Base-by-base conservation (phyloP, 768 basidiomycete genomes). In the Calocera viscosa region DNA sequence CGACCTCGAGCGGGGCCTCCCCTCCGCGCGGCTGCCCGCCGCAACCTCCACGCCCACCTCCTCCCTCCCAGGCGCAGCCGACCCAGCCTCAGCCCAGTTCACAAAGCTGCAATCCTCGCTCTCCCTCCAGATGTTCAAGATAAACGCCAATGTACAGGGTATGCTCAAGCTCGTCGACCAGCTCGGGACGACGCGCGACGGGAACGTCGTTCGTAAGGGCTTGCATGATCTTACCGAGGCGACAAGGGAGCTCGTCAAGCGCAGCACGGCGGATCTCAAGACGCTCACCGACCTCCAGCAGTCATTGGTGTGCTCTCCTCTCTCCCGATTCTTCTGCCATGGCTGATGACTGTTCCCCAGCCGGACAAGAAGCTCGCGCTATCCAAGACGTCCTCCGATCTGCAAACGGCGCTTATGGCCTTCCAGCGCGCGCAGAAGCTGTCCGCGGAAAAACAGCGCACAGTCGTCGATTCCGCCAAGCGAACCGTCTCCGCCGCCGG, bases 131-230 rank as follows among this genome's bases (percentile, higher is more conserved):
- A 91, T 95, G 67, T 97, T 98, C 87, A 98, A 98, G 84, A 93
- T 98, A 80, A 94, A 95, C 72, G 85, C 91, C 67, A 99, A 99
- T 77, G 93, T 97, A 1, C 91, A 95, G 73, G 95, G 91, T 17
- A 94, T 99, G 63, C 76, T 92, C 72, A 91, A 91, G 77, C 82
- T 94, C n/a, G 91, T 98, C n/a, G 94, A 98, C 73, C 90, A 94
- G 75, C 83, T 99, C 0, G 95, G 95, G 2, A 91, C 89, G 0
- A 79, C 79, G 34, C 85, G 86, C 72, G 94, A 98, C 75, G 91
- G 88, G 19, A 84, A 87, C 0, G 76, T 80, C 1, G 77, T 98
- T 65, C 82, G 95, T 71, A 92, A 89, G 76, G 88, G 85, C 64
- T 78, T 98, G 94, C 90, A 94, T 79, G 91, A 97, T 77, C 80